Evolutionary conservation across 148 eudicot genomes (phyloP).

Genomic region (Pharnaceum exiguum): DNA sequence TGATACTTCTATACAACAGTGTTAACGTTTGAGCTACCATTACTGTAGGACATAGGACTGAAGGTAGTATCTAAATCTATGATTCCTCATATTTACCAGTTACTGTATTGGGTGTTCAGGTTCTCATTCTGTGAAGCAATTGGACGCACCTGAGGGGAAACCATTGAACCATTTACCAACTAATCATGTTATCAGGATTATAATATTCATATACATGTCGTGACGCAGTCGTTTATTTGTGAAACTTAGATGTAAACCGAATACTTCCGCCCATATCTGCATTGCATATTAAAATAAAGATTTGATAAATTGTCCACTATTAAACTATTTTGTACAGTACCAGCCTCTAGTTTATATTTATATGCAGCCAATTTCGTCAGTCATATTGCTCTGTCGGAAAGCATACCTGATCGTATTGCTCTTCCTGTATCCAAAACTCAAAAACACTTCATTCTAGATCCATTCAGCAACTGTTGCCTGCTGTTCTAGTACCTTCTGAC

Average conservation of each 20-base stretch:
- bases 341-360: conserved; percentile 10
- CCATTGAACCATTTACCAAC: background rate
- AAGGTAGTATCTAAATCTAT: background rate
- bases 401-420: conserved; percentile 19
- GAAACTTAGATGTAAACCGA: conserved; percentile 18
- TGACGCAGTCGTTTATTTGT: conserved; percentile 12
- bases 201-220: conserved; percentile 1
- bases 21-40: background rate
- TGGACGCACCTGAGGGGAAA: background rate
- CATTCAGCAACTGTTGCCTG: background rate
- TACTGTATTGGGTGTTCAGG: background rate
- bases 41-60: background rate
- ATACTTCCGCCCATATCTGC: conserved; percentile 25
- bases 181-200: background rate
- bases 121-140: background rate
- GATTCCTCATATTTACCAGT: conserved; percentile 4
- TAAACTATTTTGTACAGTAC: conserved; percentile 17
- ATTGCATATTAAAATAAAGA: conserved; percentile 2
- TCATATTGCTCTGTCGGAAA: conserved; percentile 10
- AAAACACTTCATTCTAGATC: conserved; percentile 14
- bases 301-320: background rate
- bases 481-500: conserved; percentile 13
- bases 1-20: background rate
- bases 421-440: background rate
- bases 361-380: conserved; percentile 24